A percentile compares a stretch with the other conserved stretches of the same genome.
Conservation (phyloP, 768 basidiomycete species). For the Pleurotus giganteus region DNA sequence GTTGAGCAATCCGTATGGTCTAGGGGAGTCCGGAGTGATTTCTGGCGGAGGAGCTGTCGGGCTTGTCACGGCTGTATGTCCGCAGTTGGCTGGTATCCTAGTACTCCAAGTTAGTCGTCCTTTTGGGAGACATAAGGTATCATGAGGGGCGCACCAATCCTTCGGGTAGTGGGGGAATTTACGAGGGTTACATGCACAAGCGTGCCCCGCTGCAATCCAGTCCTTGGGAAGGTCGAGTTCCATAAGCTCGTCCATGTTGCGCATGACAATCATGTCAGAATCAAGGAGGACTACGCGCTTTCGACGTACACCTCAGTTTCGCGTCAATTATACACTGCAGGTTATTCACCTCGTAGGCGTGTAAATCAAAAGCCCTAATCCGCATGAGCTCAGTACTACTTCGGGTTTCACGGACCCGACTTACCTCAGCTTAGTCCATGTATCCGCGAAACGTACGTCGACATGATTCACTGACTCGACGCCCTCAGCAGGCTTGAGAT, state of each 20-base stretch:
- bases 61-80: constrained; percentile 58
- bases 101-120: constrained; percentile 13
- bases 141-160: constrained; percentile 65
- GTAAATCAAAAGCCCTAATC: constrained; percentile 57
- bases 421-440: constrained; percentile 69
- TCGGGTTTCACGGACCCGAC: constrained; percentile 5
- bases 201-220: constrained; percentile 86
- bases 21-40: constrained; percentile 44
- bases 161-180: constrained; percentile 81
- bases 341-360: constrained; percentile 60
- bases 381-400: constrained; percentile 1
- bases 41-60: constrained; percentile 38
- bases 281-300: constrained; percentile 82
- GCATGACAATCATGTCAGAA: constrained; percentile 82
- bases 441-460: constrained; percentile 61
- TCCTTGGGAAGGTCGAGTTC: constrained; percentile 59
- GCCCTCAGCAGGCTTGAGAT: constrained; percentile 49
- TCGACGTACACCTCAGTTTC: constrained; percentile 9
- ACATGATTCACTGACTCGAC: constrained; percentile 37
- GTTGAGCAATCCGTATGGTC: constrained; percentile 84
- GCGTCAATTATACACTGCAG: constrained; percentile 5
- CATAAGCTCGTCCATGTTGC: constrained; percentile 78
- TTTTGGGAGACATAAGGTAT: not conserved
- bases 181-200: constrained; percentile 92
- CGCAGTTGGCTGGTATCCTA: constrained; percentile 93